These are phyloP conservation scores for Coprinopsis cinerea DNA, from an alignment of 768 basidiomycete genomes.

Conservation along the genomic window DNA sequence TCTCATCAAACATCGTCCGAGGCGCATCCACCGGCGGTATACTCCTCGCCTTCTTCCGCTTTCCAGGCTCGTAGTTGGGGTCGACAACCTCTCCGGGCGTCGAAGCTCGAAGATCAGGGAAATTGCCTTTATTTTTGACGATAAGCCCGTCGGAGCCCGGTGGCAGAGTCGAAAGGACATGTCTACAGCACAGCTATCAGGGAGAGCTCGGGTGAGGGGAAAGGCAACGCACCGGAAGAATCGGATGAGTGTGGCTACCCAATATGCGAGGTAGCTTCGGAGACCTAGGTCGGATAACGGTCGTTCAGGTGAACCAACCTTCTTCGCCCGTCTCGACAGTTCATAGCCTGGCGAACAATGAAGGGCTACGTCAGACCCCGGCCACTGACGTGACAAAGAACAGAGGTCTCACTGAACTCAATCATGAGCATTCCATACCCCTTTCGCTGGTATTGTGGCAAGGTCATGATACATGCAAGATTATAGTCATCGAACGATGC, in stretches of 20 bases:
- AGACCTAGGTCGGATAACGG: conserved; percentile 92
- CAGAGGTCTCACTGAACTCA: conserved; percentile 80
- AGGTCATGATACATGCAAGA: conserved; percentile 90
- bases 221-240: conserved; percentile 63
- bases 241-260: conserved; percentile 78
- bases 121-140: conserved; percentile 37
- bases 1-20: conserved; percentile 26
- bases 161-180: conserved; percentile 56
- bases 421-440: conserved; percentile 96
- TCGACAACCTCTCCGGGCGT: conserved; percentile 24
- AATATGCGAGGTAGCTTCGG: conserved; percentile 83
- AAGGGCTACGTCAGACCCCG: not conserved
- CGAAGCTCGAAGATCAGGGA: conserved; percentile 35
- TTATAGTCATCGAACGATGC: conserved; percentile 96
- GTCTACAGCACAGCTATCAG: conserved; percentile 24
- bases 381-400: not conserved
- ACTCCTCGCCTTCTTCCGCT: conserved; percentile 64
- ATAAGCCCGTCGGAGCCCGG: conserved; percentile 35
- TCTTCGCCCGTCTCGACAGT: conserved; percentile 72
- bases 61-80: conserved; percentile 29
- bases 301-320: conserved; percentile 88
- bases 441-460: conserved; percentile 87
- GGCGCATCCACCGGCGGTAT: conserved; percentile 33
- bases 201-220: not conserved
- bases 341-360: conserved; percentile 68